Evolutionary conservation across 2,329 filamentous ascomycete genomes (phyloP), one percentile per base, ranked within the genome.

Genomic region (Colletotrichum sp.): DNA sequence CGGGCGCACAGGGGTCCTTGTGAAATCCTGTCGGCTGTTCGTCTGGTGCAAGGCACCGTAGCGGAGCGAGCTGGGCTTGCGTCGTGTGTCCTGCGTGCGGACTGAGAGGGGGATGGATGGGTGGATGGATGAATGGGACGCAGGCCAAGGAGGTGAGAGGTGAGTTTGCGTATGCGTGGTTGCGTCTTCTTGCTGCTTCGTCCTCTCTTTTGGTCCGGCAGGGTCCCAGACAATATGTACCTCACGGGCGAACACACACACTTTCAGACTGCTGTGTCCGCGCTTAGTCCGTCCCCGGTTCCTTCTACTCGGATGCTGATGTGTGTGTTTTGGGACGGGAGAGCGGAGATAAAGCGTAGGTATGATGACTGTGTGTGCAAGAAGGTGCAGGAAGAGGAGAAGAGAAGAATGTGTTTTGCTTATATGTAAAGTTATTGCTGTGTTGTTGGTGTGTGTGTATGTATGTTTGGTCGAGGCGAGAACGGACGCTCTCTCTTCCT

Each of bases 141-240:
- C 43, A 48, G 21, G 59, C 59, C 59, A 61, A 61, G 30, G n/a
- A 32, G 48, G 48, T 21, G 52, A 12, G 32, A 65, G 48, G 30
- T 36, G 60, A 52, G 16, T 48, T 48, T 48, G 43, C 43, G 57
- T 43, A 60, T 48, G 34, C 30, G 32, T 43, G 70, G 63, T 67
- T 74, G 72, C 72, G 70, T 68, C 70, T 55, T 48, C 34, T 24
- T 43, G 39, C 67, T 39, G 43, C 28, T 28, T 43, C 32, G 57
- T 63, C 24, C 57, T 61, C 32, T 32, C 32, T 34, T 24, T 61
- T 61, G 24, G 67, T 52, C 36, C 43, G 34, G 59, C 69, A 75
- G 73, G 63, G 63, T 68, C 64, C 73, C 73, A 75, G 69, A 75
- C 73, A 64, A 75, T 75, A 75, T 75, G 73, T 75, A 75, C 73